Percentiles rank a stretch among this genome's conserved stretches.
Conservation (phyloP, 352 stramenopile genomes). For the Globisporangium polare region DNA sequence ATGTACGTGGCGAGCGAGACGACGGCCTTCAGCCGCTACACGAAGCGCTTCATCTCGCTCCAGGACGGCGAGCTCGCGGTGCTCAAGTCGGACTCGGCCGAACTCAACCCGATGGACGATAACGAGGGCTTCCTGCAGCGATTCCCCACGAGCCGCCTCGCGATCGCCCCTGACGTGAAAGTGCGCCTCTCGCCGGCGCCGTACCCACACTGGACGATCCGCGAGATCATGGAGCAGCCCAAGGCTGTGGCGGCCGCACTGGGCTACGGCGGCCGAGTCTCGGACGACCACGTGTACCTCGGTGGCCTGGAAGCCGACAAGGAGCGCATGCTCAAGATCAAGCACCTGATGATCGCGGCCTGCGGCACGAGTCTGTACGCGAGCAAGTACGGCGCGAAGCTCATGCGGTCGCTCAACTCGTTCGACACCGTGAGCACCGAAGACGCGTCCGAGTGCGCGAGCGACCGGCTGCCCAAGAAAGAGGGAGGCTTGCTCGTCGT, state of each 20-base stretch:
- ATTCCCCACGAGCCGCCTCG: conserved; percentile 86
- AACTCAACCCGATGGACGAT: conserved; percentile 87
- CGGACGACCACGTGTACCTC: conserved; percentile 91
- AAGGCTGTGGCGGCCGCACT: conserved; percentile 94
- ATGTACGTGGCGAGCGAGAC: conserved; percentile 98
- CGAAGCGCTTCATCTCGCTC: conserved; percentile 97
- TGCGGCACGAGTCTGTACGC: conserved; percentile 96
- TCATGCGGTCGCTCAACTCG: conserved; percentile 96
- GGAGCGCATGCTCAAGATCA: conserved; percentile 88
- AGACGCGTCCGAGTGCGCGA: conserved; percentile 89
- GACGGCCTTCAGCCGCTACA: conserved; percentile 92
- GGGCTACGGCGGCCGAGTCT: conserved; percentile 93
- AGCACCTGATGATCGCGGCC: conserved; percentile 93
- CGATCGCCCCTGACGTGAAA: conserved; percentile 92
- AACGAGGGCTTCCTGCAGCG: conserved; percentile 77
- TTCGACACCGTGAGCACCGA: conserved; percentile 92
- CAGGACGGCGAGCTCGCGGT: conserved; percentile 96
- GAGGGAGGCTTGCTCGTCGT: conserved; percentile 93
- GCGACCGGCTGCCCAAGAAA: conserved; percentile 86
- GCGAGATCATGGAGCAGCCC: conserved; percentile 95
- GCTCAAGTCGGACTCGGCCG: conserved; percentile 90
- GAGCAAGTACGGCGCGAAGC: conserved; percentile 93
- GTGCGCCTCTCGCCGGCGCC: conserved; percentile 91
- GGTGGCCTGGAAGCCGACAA: conserved; percentile 92
- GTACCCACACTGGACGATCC: conserved; percentile 96